phyloP scores from a whole-genome alignment of 2,329 filamentous ascomycete genomes.

The Ophiostoma novo-ulmi region DNA sequence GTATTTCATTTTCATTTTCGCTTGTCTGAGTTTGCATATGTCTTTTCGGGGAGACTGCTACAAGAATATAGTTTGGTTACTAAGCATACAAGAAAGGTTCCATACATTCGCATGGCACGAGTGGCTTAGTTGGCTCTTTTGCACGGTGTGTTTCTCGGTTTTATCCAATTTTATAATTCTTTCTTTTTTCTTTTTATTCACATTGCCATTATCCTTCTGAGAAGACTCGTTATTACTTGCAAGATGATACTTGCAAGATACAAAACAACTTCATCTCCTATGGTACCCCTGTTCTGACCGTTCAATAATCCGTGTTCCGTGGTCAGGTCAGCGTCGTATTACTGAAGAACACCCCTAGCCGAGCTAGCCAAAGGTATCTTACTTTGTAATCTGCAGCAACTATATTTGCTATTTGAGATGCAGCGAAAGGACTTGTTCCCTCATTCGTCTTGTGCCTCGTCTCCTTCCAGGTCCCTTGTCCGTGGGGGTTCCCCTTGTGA shows the following conservation, averaged over 20 bases:
- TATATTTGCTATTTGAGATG: background rate
- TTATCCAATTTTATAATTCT: background rate
- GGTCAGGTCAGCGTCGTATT: background rate
- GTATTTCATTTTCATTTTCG: no score
- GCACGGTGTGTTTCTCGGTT: background rate
- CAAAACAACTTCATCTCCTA: background rate
- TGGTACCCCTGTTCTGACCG: background rate
- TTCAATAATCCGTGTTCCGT: conserved; percentile 7
- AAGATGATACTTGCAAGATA: background rate
- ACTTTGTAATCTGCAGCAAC: background rate
- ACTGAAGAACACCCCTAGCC: background rate
- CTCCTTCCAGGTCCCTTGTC: background rate
- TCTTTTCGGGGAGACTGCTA: background rate
- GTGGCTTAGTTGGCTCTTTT: background rate
- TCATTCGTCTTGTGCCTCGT: conserved; percentile 10
- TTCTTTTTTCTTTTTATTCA: background rate
- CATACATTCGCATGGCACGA: background rate
- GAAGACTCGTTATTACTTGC: background rate
- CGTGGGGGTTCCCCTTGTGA: conserved; percentile 4
- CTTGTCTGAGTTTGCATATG: no score
- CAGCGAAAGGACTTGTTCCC: conserved; percentile 1
- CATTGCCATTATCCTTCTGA: background rate
- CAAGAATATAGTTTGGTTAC: background rate
- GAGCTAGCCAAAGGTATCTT: background rate
- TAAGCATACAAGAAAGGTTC: no score